These are phyloP conservation scores for Arthonia radiata DNA, from an alignment of 495 filamentous ascomycete species.

Conservation along the genomic window DNA sequence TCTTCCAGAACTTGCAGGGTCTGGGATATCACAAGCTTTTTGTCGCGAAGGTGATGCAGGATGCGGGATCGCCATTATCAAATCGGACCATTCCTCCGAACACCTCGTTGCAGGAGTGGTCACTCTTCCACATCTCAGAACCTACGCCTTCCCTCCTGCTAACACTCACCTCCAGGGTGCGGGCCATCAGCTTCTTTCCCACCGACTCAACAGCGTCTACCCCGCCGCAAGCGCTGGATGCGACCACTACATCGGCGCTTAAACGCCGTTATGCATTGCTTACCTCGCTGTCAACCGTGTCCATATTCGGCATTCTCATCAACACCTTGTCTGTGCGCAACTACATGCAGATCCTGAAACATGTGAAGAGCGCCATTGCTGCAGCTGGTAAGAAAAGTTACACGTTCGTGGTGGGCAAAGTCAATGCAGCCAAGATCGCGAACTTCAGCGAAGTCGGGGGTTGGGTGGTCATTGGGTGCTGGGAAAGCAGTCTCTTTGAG, in stretches of 20 bases:
- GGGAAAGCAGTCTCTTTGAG: conserved; percentile 75
- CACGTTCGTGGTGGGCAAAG: conserved; percentile 84
- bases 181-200: conserved; percentile 52
- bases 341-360: conserved; percentile 57
- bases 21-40: conserved; percentile 47
- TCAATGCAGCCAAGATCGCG: conserved; percentile 86
- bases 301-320: conserved; percentile 78
- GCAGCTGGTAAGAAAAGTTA: conserved; percentile 77
- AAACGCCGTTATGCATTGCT: conserved; percentile 71
- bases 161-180: conserved; percentile 62
- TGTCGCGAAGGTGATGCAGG: conserved; percentile 43
- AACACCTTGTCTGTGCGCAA: conserved; percentile 83
- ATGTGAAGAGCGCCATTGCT: conserved; percentile 41
- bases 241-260: conserved; percentile 31
- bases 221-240: conserved; percentile 17
- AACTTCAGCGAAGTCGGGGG: conserved; percentile 89
- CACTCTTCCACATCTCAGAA: conserved; percentile 71
- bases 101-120: conserved; percentile 37
- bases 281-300: conserved; percentile 51
- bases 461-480: conserved; percentile 95
- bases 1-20: conserved; percentile 23
- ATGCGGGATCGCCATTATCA: conserved; percentile 62
- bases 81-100: conserved; percentile 43
- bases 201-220: conserved; percentile 15
- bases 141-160: conserved; percentile 69